Conservation (phyloP, 768 basidiomycete genomes). For the Hericium alpestre region DNA sequence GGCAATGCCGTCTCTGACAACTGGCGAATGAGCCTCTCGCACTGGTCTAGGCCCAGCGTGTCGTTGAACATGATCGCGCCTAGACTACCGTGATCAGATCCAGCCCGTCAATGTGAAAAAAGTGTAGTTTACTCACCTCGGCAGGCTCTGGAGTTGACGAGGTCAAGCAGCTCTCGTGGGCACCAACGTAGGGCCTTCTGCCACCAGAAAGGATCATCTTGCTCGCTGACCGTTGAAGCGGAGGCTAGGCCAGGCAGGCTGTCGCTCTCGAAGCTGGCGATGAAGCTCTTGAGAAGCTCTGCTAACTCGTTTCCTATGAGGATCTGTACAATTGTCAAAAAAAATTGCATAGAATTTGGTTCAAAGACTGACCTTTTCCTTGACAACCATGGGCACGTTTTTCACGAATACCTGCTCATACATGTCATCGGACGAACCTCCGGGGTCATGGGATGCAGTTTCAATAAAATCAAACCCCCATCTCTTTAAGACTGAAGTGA, state of each 20-base stretch:
- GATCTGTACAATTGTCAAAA: constrained; percentile 30
- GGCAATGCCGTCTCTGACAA: constrained; percentile 71
- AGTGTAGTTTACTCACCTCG: constrained; percentile 46
- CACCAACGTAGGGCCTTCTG: constrained; percentile 67
- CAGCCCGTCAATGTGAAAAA: not conserved
- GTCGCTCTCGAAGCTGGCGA: constrained; percentile 50
- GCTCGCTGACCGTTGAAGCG: not conserved
- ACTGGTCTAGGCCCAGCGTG: constrained; percentile 53
- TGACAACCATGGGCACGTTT: constrained; percentile 58
- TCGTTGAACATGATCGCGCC: constrained; percentile 99
- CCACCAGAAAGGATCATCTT: constrained; percentile 32
- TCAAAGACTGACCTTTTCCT: constrained; percentile 43
- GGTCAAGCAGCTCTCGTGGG: constrained; percentile 70
- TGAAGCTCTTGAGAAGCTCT: constrained; percentile 62
- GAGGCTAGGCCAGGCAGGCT: constrained; percentile 15
- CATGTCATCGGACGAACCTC: constrained; percentile 18
- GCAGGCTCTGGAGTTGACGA: constrained; percentile 93
- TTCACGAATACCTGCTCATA: constrained; percentile 60
- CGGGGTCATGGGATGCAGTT: constrained; percentile 12
- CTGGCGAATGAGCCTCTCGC: constrained; percentile 52
- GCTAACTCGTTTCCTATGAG: constrained; percentile 62
- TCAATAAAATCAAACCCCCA: constrained; percentile 61
- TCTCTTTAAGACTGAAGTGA: constrained; percentile 39
- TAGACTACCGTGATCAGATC: constrained; percentile 20
- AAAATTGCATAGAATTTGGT: constrained; percentile 3